A percentile compares a stretch with the other conserved stretches of the same genome.
Conservation (phyloP, 306 rosid species). For the Mucuna pruriens region DNA sequence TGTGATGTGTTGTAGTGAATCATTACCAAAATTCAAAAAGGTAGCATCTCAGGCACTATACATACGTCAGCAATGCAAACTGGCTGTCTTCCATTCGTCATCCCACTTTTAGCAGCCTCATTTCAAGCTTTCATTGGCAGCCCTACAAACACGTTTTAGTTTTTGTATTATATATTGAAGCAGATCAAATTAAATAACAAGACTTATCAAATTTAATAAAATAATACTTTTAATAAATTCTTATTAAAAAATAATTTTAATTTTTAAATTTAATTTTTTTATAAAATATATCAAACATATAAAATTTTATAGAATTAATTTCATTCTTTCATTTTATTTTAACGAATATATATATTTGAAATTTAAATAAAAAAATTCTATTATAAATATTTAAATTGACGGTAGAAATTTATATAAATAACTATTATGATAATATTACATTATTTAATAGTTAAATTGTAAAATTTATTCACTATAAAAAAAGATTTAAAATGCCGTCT, state of each 20-base stretch:
- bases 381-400: not conserved
- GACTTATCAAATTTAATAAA: too few relatives aligned
- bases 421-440: not conserved
- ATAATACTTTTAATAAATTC: too few relatives aligned
- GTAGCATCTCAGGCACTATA: constrained; percentile 59
- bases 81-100: constrained; percentile 51
- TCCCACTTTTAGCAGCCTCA: constrained; percentile 23
- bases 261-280: too few relatives aligned
- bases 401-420: not conserved
- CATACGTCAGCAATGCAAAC: constrained; percentile 59
- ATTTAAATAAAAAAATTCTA: not conserved
- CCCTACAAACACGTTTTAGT: not conserved
- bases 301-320: too few relatives aligned
- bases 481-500: too few relatives aligned
- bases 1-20: constrained; percentile 28
- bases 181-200: too few relatives aligned
- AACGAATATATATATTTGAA: not conserved
- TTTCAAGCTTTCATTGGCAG: not conserved
- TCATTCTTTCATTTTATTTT: not conserved
- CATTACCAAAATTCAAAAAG: constrained; percentile 47
- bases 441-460: not conserved
- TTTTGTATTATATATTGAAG: too few relatives aligned
- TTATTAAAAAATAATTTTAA: too few relatives aligned
- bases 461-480: not conserved
- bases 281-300: too few relatives aligned